Evolutionary conservation across 768 basidiomycete species (phyloP), one percentile per base, ranked within the genome.

Genomic region (Phaeolepiota aurea): DNA sequence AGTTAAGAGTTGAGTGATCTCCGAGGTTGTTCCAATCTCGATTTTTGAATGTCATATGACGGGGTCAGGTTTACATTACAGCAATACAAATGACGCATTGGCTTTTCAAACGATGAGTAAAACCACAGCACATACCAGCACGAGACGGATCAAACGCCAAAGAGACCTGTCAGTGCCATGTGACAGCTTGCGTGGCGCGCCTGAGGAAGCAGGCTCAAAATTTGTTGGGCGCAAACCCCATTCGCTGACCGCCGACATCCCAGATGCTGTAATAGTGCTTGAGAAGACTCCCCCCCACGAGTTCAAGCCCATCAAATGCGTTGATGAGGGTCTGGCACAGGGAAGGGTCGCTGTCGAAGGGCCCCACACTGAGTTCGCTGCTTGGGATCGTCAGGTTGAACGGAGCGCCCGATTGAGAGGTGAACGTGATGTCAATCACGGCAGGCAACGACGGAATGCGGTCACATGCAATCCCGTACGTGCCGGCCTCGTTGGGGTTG

Each of bases 241-340:
- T 55, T 19, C 70, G 56, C 46, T 66, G 62, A 18, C 56, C 57
- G 28, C 65, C 69, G 20, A 78, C 61, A 52, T 77, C 75, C 73
- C 74, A 77, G 7, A 76, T 69, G 42, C 67, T 74, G 50, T 76
- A 78, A 46, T 74, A 77, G 49, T 77, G 76, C 60, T 79, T 77
- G 45, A 78, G 54, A 42, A 77, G 44, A 48, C 72, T 75, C 18
- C 69, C 76, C 9, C 75, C 76, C 19, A 79, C 66, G 22, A 78
- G 53, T 36, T 65, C 62, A 37, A 71, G 56, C 3, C 67, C 68
- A 51, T 76, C 72, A 46, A 70, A 68, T n/a, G 74, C 71, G 48
- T 76, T 78, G 59, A 77, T 74, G 20, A 77, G 62, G 4, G 75
- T 77, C 53, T 77, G 75, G 53, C 75, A 77, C 20, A 64, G 54